These are phyloP conservation scores for Alternaria metachromatica DNA, from an alignment of 2,329 filamentous ascomycete genomes.

Conservation along the genomic window DNA sequence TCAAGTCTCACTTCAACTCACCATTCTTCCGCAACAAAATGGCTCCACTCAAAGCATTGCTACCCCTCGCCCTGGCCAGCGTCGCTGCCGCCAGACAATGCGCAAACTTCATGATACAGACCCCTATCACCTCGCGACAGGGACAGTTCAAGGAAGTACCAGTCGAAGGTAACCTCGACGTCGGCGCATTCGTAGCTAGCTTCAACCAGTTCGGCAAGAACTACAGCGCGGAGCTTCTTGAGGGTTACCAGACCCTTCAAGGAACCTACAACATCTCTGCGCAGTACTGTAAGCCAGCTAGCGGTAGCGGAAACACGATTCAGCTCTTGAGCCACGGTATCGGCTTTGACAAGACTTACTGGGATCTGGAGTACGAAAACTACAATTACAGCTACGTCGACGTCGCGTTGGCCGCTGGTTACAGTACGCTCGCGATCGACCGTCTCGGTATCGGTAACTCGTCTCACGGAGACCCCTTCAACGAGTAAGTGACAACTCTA, in stretches of 20 bases:
- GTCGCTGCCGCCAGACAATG: slow-evolving; percentile 44
- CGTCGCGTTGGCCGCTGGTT: slow-evolving; percentile 61
- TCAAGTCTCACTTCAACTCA: not conserved
- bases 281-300: slow-evolving; percentile 66
- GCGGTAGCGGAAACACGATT: slow-evolving; percentile 38
- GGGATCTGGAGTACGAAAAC: slow-evolving; percentile 64
- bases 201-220: slow-evolving; percentile 47
- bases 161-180: slow-evolving; percentile 61
- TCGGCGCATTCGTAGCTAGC: slow-evolving; percentile 58
- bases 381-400: slow-evolving; percentile 70
- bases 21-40: slow-evolving; percentile 2
- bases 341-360: slow-evolving; percentile 65
- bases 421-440: slow-evolving; percentile 67
- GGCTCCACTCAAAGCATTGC: slow-evolving; percentile 17
- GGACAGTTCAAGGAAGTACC: slow-evolving; percentile 59
- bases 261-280: slow-evolving; percentile 65
- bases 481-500: slow-evolving; percentile 47
- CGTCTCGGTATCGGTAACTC: slow-evolving; percentile 67
- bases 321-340: slow-evolving; percentile 63
- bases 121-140: slow-evolving; percentile 63
- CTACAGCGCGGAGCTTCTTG: slow-evolving; percentile 54
- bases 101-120: slow-evolving; percentile 62
- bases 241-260: slow-evolving; percentile 58
- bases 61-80: slow-evolving; percentile 25
- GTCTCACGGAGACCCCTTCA: slow-evolving; percentile 64